Base-by-base conservation (phyloP, 768 basidiomycete species). In the Trametes cubensis region DNA sequence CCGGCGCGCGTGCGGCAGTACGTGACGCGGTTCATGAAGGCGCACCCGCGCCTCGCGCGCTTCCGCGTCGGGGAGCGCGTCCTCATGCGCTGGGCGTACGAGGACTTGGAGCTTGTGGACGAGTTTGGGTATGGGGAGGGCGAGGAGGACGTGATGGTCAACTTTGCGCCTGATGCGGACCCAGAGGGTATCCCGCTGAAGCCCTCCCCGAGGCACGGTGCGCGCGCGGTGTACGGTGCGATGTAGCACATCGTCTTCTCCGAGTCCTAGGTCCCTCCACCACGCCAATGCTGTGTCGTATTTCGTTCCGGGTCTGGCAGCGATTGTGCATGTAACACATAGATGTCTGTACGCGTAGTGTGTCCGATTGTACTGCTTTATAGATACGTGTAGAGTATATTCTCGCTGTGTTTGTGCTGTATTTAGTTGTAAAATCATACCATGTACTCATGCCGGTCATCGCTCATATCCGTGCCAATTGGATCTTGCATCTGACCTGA, bases 131-230 rank as follows among this genome's bases (percentile, higher is more conserved):
- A 60, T 13, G 59, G 53, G 15, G 68, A 62, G 25, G 61, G 61
- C 38, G 75, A 77, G 41, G 78, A 77, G 56, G 77, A 80, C 60
- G 64, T 78, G 18, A 80, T 81, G 78, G 79, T 83, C 23, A 81
- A 82, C 66, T 64, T 46, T 21, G 64, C 55, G 25, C 45, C 55
- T 3, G 66, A 60, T 21, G 63, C 68, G 18, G 71, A 67, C 20
- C 74, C 68, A 21, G 81, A 83, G 65, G 77, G 78, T 55, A 81
- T 83, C 57, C 81, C 81, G 15, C 68, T 83, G 21, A 78, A 78
- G 54, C 70, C 74, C 3, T 76, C 77, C 60, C 70, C 71, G 30
- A 62, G 71, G 28, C 63, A 50, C 41, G 59, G 60, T 18, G 34
- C 38, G 13, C 39, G 48, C 23, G n/a, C 61, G 41, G 58, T 42